A percentile compares a stretch with the other conserved stretches of the same genome.
These are phyloP conservation scores for Dendrocalamus sinicus DNA, from an alignment of 176 grass and related monocot genomes.

Conservation along the genomic window DNA sequence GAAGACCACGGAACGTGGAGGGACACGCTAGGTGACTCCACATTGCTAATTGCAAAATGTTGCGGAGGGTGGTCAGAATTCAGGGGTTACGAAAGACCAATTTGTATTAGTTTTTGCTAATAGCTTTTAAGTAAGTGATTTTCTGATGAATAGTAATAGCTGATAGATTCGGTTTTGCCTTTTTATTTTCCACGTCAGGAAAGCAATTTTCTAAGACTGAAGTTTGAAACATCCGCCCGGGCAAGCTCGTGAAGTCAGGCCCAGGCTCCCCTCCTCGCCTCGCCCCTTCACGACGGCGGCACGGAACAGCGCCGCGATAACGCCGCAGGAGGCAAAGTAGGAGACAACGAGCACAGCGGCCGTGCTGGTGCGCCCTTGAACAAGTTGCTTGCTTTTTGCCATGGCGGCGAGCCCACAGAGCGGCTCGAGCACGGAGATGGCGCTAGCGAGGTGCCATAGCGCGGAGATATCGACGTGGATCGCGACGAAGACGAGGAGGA, in stretches of 20 bases:
- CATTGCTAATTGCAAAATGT: neutral
- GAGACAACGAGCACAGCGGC: slow-evolving; percentile 62
- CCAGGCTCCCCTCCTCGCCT: slow-evolving; percentile 77
- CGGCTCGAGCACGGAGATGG: slow-evolving; percentile 92
- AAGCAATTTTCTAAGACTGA: neutral
- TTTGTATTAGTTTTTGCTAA: no score
- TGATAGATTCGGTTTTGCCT: neutral
- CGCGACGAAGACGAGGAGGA: slow-evolving; percentile 71
- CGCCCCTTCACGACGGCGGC: slow-evolving; percentile 78
- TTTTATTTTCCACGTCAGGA: neutral
- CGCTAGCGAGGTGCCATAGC: slow-evolving; percentile 96
- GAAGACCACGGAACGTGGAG: neutral
- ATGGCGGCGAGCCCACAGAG: slow-evolving; percentile 83
- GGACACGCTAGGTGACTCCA: no score
- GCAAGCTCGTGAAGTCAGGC: slow-evolving; percentile 25
- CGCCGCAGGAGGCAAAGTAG: slow-evolving; percentile 74
- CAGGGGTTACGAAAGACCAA: no score
- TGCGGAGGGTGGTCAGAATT: neutral
- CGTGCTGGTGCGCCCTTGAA: slow-evolving; percentile 62
- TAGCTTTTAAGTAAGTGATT: rapidly evolving
- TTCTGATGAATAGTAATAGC: no score
- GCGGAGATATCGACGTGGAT: slow-evolving; percentile 94
- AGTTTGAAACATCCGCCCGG: slow-evolving; percentile 32
- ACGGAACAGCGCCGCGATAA: slow-evolving; percentile 65
- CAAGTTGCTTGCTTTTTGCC: slow-evolving; percentile 78